A percentile compares a stretch with the other conserved stretches of the same genome.
These are phyloP conservation scores for Urtica urens DNA, from an alignment of 306 rosid species.

Conservation along the genomic window DNA sequence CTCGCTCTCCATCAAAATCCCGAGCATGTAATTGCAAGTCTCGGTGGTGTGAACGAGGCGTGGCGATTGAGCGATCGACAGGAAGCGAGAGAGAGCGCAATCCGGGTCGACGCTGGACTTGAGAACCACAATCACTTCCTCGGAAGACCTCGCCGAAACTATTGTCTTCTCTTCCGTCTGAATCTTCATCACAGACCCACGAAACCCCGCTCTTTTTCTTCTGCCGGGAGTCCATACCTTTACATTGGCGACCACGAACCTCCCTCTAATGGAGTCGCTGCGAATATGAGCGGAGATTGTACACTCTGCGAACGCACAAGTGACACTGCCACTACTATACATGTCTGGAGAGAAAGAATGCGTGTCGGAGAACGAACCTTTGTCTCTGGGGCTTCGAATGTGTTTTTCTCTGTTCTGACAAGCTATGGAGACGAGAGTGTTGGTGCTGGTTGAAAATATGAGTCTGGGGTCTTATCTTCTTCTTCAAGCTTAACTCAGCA, in stretches of 20 bases:
- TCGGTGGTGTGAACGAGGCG: conserved; percentile 64
- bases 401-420: no score
- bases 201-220: conserved; percentile 26
- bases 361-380: no score
- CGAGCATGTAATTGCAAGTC: conserved; percentile 85
- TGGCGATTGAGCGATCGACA: conserved; percentile 45
- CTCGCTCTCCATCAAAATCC: conserved; percentile 36
- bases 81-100: conserved; percentile 54
- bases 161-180: conserved; percentile 26
- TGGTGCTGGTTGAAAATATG: no score
- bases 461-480: no score
- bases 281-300: conserved; percentile 21
- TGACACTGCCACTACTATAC: conserved; percentile 23
- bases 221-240: conserved; percentile 39
- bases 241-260: conserved; percentile 25
- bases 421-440: no score
- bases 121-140: conserved; percentile 46
- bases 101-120: conserved; percentile 52
- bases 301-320: conserved; percentile 22
- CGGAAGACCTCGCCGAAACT: conserved; percentile 34
- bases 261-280: conserved; percentile 24
- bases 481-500: no score
- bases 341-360: conserved; percentile 41
- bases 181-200: conserved; percentile 29
- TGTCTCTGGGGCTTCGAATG: no score